These are phyloP conservation scores for Paracorniculantispora psalliotae DNA, from an alignment of 2,329 filamentous ascomycete genomes.

Conservation along the genomic window DNA sequence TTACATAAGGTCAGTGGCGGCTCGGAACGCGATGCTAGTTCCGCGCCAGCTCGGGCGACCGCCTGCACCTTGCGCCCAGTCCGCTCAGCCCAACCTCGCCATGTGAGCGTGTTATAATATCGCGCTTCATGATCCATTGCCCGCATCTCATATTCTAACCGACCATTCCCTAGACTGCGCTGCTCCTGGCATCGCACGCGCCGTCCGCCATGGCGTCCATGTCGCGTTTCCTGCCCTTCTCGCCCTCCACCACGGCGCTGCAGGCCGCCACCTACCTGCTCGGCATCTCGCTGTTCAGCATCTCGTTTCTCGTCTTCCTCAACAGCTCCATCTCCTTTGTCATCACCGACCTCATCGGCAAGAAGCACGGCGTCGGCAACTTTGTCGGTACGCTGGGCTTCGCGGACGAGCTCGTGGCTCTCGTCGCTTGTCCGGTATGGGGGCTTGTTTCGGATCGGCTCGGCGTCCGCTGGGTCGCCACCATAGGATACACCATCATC, in stretches of 20 bases:
- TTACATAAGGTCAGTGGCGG: constrained; percentile 6
- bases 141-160: neutral
- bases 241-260: constrained; percentile 52
- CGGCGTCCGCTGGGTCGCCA: constrained; percentile 67
- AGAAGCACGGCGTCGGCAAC: constrained; percentile 68
- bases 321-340: constrained; percentile 83
- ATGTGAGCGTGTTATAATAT: constrained; percentile 1
- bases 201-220: constrained; percentile 29
- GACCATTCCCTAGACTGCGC: neutral
- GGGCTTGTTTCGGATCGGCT: constrained; percentile 72
- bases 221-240: constrained; percentile 51
- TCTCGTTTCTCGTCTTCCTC: constrained; percentile 84
- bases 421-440: constrained; percentile 77
- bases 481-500: constrained; percentile 77
- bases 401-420: constrained; percentile 74
- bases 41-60: constrained; percentile 7
- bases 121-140: neutral
- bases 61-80: neutral
- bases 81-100: neutral
- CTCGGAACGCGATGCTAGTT: constrained; percentile 14
- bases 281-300: constrained; percentile 79
- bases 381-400: constrained; percentile 82
- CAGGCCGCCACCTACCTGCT: constrained; percentile 73
- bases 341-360: constrained; percentile 74
- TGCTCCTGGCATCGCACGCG: neutral